A percentile compares a stretch with the other conserved stretches of the same genome.
Conservation (phyloP, 768 basidiomycete species). For the Hortiboletus campestris region DNA sequence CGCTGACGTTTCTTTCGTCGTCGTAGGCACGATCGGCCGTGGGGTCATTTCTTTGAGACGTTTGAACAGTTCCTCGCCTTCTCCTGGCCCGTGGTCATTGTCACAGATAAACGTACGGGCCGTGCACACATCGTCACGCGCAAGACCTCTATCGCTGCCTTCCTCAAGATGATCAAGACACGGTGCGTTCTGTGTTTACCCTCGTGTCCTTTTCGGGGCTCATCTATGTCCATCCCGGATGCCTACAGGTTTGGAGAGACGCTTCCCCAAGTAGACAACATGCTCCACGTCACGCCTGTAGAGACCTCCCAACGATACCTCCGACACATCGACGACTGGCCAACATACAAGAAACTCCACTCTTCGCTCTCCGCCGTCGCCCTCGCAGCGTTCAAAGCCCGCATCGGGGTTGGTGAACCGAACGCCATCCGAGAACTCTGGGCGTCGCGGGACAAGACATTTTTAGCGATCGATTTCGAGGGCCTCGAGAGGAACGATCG, state of each 20-base stretch:
- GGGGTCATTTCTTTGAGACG: slow-evolving; percentile 75
- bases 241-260: slow-evolving; percentile 64
- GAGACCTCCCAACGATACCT: slow-evolving; percentile 68
- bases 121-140: slow-evolving; percentile 80
- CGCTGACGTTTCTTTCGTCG: background rate
- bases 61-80: slow-evolving; percentile 80
- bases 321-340: slow-evolving; percentile 65
- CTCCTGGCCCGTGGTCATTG: slow-evolving; percentile 79
- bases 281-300: slow-evolving; percentile 65
- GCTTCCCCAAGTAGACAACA: slow-evolving; percentile 68
- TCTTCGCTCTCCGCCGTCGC: slow-evolving; percentile 68
- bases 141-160: slow-evolving; percentile 65
- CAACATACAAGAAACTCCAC: slow-evolving; percentile 67
- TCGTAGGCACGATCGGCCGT: slow-evolving; percentile 72
- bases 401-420: slow-evolving; percentile 65
- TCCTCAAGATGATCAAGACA: slow-evolving; percentile 84
- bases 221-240: background rate
- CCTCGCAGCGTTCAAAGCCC: slow-evolving; percentile 61
- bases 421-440: slow-evolving; percentile 65
- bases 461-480: slow-evolving; percentile 72
- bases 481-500: slow-evolving; percentile 71
- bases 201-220: background rate
- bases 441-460: slow-evolving; percentile 69
- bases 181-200: slow-evolving; percentile 40
- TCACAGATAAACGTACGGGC: slow-evolving; percentile 71